Conservation (phyloP, 225 moss, liverwort and hornwort genomes). For the Lunularia cruciata region DNA sequence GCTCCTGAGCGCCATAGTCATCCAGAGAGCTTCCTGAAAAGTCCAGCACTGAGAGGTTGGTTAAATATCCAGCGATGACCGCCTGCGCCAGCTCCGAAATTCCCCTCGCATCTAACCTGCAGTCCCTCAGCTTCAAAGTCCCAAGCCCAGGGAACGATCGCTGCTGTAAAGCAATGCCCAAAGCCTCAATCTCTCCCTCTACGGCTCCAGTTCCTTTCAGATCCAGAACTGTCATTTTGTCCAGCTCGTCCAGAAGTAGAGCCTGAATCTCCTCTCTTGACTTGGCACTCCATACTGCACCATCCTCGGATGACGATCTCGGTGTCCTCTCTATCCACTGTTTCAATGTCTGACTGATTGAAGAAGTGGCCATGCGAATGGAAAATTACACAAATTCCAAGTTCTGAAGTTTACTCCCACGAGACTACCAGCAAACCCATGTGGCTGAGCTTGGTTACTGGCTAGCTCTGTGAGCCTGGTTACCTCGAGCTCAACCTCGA, state of each 20-base stretch:
- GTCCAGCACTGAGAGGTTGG: neutral
- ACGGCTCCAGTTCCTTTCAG: neutral
- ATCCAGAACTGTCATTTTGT: neutral
- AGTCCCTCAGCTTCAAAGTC: neutral
- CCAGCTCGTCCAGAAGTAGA: neutral
- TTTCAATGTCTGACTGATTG: too few species aligned
- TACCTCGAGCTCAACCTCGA: too few species aligned
- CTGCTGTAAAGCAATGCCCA: neutral
- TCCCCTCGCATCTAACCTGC: neutral
- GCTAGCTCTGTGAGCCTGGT: too few species aligned
- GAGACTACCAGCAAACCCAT: too few species aligned
- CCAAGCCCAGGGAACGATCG: neutral
- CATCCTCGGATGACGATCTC: too few species aligned
- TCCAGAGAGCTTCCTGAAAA: neutral
- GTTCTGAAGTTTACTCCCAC: too few species aligned
- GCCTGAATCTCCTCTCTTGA: neutral
- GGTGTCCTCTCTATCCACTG: too few species aligned
- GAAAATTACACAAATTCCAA: too few species aligned
- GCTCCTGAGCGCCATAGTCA: neutral
- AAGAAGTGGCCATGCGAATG: too few species aligned
- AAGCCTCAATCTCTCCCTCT: neutral
- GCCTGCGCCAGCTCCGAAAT: neutral
- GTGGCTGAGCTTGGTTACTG: too few species aligned
- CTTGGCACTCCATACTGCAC: neutral
- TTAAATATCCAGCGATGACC: neutral